These are phyloP conservation scores for Handroanthus guayacan DNA, from an alignment of 257 asterid species.

Conservation along the genomic window DNA sequence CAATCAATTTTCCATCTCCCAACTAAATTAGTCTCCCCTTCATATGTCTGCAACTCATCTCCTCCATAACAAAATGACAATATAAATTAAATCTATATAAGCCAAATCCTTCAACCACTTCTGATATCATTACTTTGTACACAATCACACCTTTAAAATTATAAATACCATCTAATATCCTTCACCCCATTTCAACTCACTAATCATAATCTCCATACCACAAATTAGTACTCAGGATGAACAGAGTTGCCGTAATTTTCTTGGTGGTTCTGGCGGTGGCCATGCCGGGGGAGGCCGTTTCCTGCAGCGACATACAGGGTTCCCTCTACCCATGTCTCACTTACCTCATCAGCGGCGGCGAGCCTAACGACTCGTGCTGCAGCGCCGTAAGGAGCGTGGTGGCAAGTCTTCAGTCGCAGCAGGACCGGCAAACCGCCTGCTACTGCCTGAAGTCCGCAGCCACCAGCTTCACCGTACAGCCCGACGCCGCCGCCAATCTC, in stretches of 20 bases:
- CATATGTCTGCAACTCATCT: conserved; percentile 12
- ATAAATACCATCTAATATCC: conserved; percentile 35
- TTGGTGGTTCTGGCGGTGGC: conserved; percentile 44
- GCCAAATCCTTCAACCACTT: conserved; percentile 37
- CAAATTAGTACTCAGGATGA: conserved; percentile 45
- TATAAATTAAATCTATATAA: no score
- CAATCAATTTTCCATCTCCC: conserved; percentile 41
- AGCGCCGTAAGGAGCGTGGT: conserved; percentile 44
- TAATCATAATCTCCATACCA: neutral
- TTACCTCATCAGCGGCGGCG: conserved; percentile 53
- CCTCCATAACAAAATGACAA: neutral
- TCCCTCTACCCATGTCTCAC: conserved; percentile 48
- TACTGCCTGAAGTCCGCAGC: conserved; percentile 63
- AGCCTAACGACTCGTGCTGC: conserved; percentile 50
- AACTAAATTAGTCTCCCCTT: conserved; percentile 33
- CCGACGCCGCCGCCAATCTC: conserved; percentile 57
- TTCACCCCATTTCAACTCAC: neutral
- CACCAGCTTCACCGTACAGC: conserved; percentile 36
- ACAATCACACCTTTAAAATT: conserved; percentile 11
- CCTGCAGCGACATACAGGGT: conserved; percentile 51
- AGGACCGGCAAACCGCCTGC: conserved; percentile 63
- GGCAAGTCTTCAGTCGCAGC: conserved; percentile 31
- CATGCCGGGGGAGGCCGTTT: conserved; percentile 49
- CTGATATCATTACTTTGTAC: conserved; percentile 34
- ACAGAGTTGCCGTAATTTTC: conserved; percentile 39